Evolutionary conservation across 2,329 filamentous ascomycete genomes (phyloP), one percentile per base, ranked within the genome.

Genomic region (Coniosporium tulheliwenetii): DNA sequence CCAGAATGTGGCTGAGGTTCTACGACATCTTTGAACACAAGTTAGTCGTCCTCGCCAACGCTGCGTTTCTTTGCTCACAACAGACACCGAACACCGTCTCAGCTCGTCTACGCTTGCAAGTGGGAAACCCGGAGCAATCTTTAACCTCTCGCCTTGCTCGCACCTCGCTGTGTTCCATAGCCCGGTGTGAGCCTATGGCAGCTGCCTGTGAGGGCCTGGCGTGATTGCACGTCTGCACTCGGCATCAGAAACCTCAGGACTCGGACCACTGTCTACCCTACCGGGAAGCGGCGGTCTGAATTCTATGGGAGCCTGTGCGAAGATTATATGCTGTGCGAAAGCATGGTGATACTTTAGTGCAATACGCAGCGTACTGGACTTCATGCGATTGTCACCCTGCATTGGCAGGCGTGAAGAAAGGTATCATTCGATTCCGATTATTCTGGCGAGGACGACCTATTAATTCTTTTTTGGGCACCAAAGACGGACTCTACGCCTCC

Each of bases 91-190:
- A 48, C 39, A 46, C 39, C 39, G 37, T 30, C 41, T 46, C 41
- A 52, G 51, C 41, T 40, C 43, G 55, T 59, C 51, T 43, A 36
- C 29, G 47, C 47, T 63, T 66, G 84, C 85, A 87, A 85, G 85
- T 87, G 84, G 85, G 84, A 91, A 91, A 91, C 89, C 91, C 84
- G 84, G 85, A 91, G 85, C 82, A 91, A 79, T 87, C 82, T 87
- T 85, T 83, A 26, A 26, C 19, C 61, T 63, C 64, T 58, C 57
- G 60, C 55, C 57, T 57, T 55, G 7, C 53, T 50, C 50, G 50
- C 52, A 45, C 47, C 19, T 7, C 19, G 19, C 47, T 44, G 44
- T 45, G 47, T 39, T 26, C 19, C 19, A 26, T 26, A 26, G 19
- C 19, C 19, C 19, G 19, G 45, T 44, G 42, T 34, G 49, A 50